A percentile compares a stretch with the other conserved stretches of the same genome.
Evolutionary conservation across 1,284 basidiomycete species (phyloP).

Genomic region (Malassezia caprae): DNA sequence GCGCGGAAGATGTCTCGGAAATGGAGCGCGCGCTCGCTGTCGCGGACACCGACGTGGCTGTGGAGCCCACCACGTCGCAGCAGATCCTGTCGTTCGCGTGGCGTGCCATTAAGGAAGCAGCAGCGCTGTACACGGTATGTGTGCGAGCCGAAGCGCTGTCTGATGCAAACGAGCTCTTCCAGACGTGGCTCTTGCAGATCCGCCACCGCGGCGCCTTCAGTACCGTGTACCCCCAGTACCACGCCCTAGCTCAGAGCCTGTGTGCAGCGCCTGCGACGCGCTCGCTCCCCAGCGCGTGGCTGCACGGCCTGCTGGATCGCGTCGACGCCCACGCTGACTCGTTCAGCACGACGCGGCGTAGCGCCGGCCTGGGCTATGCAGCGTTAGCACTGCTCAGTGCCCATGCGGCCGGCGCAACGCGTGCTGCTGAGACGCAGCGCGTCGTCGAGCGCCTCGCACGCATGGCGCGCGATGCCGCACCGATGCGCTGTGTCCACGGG

Average conservation of each 20-base stretch:
- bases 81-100: conserved; percentile 48
- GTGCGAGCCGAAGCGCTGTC: conserved; percentile 3
- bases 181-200: conserved; percentile 44
- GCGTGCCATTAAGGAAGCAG: conserved; percentile 49
- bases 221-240: conserved; percentile 46
- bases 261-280: conserved; percentile 8
- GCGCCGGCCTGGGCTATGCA: conserved; percentile 48
- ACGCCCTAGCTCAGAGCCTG: conserved; percentile 33
- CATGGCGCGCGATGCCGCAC: conserved; percentile 2
- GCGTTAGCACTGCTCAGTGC: conserved; percentile 46
- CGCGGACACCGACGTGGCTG: conserved; percentile 19
- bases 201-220: conserved; percentile 49
- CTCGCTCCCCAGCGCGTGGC: conserved; percentile 38
- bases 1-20: conserved; percentile 12
- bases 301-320: conserved; percentile 28
- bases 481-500: conserved; percentile 36
- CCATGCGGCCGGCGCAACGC: conserved; percentile 2
- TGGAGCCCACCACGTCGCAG: conserved; percentile 38
- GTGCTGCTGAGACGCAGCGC: not conserved
- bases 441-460: not conserved
- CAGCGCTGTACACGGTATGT: conserved; percentile 39
- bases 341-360: conserved; percentile 48
- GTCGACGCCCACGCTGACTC: conserved; percentile 24
- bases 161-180: conserved; percentile 39
- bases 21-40: conserved; percentile 5